Evolutionary conservation across 106 monocot genomes (phyloP), one percentile per base, ranked within the genome.

Genomic region (Cymbidium sinense): DNA sequence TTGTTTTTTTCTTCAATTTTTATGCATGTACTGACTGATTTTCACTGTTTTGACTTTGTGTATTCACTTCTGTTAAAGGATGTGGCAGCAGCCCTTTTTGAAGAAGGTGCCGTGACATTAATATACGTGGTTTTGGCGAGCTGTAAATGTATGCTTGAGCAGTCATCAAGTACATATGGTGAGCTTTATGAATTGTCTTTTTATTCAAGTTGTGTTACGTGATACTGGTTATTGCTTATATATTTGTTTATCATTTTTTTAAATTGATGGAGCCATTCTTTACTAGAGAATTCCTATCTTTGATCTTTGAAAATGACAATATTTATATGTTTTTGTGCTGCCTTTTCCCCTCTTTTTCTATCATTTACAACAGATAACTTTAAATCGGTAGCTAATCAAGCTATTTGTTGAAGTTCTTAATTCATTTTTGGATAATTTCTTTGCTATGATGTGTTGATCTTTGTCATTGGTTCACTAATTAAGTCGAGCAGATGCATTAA

Each of bases 91-190:
- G 81, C 87, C 70, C 90, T 99, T 77, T 95, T 86, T 81, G 95
- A 99, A 78, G 99, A 99, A 85, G 99, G 99, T 31, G 94, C 89
- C 43, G 52, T 99, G 36, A 90, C 90, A 34, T 86, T 99, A 73
- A 62, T 99, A 73, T 99, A 92, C 79, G 90, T 95, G 62, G 87
- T 99, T 23, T 70, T 99, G 74, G 77, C 91, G 39, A 94, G 87
- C 73, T 94, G 89, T 82, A 95, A 95, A 87, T 91, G 75, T 76
- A 99, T 95, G 92, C 89, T 99, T 43, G 94, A 99, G 70, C 82
- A 90, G 58, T 91, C 84, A 50, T 99, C 92, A 64, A 99, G 86
- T 77, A 95, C 87, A 72, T 99, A 95, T 61, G 99, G 99, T 99
- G 78, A 87, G 87, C 39, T 71, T 11, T 76, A 23, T 76, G 2